phyloP scores from a whole-genome alignment of 306 rosid genomes.

The Biancaea sappan region DNA sequence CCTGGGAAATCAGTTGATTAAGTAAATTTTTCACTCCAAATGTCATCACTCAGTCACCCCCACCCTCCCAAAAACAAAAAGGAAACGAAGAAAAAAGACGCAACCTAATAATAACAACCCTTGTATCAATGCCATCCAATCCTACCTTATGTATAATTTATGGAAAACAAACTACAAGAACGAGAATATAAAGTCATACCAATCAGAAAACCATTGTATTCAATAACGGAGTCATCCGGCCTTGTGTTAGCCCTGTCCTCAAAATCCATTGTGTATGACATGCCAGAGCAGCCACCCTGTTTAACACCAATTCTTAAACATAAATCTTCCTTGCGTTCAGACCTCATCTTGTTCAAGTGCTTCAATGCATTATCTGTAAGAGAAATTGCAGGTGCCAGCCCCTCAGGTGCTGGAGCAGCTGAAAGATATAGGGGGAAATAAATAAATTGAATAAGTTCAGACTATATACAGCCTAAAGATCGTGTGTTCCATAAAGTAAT shows the following conservation, averaged over 20 bases:
- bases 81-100: too few relatives aligned
- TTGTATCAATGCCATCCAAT: not conserved
- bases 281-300: conserved; percentile 99
- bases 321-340: conserved; percentile 69
- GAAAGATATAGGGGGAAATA: conserved; percentile 19
- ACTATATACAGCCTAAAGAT: not conserved
- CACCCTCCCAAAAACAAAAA: too few relatives aligned
- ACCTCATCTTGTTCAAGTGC: conserved; percentile 91
- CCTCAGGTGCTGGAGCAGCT: conserved; percentile 47
- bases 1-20: conserved; percentile 22
- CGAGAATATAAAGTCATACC: conserved; percentile 52
- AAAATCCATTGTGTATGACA: conserved; percentile 95
- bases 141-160: conserved; percentile 4
- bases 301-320: conserved; percentile 95
- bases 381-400: conserved; percentile 46
- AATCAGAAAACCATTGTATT: conserved; percentile 74
- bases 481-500: not conserved
- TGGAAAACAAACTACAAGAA: not conserved
- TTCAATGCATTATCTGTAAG: conserved; percentile 78
- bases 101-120: not conserved
- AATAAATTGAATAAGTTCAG: conserved; percentile 6
- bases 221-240: conserved; percentile 86
- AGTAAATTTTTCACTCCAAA: conserved; percentile 10
- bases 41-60: not conserved
- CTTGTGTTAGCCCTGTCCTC: conserved; percentile 72